Evolutionary conservation across 495 filamentous ascomycete genomes (phyloP).

Genomic region (Rusavskia elegans): DNA sequence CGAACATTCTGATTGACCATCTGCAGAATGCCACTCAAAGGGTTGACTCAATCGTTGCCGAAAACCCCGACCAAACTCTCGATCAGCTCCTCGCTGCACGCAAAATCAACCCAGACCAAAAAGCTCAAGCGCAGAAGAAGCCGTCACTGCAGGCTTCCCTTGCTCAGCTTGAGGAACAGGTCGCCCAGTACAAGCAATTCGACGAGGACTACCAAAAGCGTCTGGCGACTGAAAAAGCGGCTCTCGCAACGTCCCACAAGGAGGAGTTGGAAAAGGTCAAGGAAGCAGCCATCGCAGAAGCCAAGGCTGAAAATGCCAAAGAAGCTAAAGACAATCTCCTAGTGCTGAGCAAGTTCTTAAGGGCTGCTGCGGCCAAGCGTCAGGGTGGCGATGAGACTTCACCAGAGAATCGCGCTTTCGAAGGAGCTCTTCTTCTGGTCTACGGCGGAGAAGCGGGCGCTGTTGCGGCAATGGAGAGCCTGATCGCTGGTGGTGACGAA

Average conservation of each 20-base stretch:
- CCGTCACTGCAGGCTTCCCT: constrained; percentile 64
- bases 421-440: constrained; percentile 73
- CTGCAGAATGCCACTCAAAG: constrained; percentile 57
- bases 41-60: constrained; percentile 60
- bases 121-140: constrained; percentile 76
- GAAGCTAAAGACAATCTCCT: constrained; percentile 41
- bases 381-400: constrained; percentile 47
- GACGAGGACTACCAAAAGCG: constrained; percentile 60
- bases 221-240: constrained; percentile 49
- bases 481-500: constrained; percentile 70
- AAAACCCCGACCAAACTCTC: constrained; percentile 58
- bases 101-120: constrained; percentile 89
- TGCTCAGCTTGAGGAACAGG: constrained; percentile 66
- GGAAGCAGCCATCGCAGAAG: constrained; percentile 45
- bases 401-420: constrained; percentile 67
- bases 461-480: constrained; percentile 66
- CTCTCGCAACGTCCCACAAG: constrained; percentile 50
- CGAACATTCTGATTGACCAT: background rate
- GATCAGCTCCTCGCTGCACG: constrained; percentile 68
- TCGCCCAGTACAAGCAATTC: constrained; percentile 68
- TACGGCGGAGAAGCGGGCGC: constrained; percentile 76
- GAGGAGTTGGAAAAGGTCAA: constrained; percentile 57
- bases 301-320: constrained; percentile 37
- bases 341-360: constrained; percentile 62
- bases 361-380: constrained; percentile 58